Evolutionary conservation across 371 early-diverging fungal genomes (phyloP).

Genomic region (Rhizomucor pusillus): DNA sequence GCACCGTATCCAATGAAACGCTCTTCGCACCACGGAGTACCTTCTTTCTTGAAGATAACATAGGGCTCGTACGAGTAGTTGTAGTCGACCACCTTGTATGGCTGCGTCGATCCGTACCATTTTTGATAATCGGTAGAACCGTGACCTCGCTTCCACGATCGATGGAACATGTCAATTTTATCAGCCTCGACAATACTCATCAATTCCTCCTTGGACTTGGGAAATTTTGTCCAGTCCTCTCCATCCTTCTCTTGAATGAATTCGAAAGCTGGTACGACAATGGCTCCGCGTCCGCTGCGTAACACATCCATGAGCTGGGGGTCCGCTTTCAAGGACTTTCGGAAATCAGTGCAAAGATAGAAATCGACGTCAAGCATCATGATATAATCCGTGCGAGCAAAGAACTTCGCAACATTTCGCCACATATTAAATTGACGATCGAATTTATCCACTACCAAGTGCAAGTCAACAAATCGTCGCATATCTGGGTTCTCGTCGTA

Average conservation of each 20-base stretch:
- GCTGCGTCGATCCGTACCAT: constrained; percentile 45
- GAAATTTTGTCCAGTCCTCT: constrained; percentile 49
- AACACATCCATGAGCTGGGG: constrained; percentile 44
- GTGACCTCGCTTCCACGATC: constrained; percentile 52
- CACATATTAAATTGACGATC: constrained; percentile 67
- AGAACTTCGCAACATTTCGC: constrained; percentile 64
- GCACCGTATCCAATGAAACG: constrained; percentile 70
- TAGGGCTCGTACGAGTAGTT: constrained; percentile 65
- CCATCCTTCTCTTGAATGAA: constrained; percentile 51
- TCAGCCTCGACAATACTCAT: constrained; percentile 44
- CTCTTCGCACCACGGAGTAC: constrained; percentile 67
- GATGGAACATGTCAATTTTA: constrained; percentile 58
- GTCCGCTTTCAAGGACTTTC: constrained; percentile 35
- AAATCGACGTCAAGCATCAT: constrained; percentile 66
- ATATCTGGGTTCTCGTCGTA: constrained; percentile 49
- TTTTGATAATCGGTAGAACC: constrained; percentile 55
- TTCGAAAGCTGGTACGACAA: constrained; percentile 64
- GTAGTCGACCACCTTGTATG: constrained; percentile 53
- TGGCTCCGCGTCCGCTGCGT: constrained; percentile 44
- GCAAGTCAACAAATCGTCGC: constrained; percentile 55
- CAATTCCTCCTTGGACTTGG: constrained; percentile 35
- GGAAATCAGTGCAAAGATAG: constrained; percentile 57
- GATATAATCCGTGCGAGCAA: constrained; percentile 57
- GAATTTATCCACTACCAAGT: constrained; percentile 58
- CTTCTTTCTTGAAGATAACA: constrained; percentile 60